Evolutionary conservation across 1,139 yeast species (phyloP).

Genomic region (Magnusiomyces starmeri): DNA sequence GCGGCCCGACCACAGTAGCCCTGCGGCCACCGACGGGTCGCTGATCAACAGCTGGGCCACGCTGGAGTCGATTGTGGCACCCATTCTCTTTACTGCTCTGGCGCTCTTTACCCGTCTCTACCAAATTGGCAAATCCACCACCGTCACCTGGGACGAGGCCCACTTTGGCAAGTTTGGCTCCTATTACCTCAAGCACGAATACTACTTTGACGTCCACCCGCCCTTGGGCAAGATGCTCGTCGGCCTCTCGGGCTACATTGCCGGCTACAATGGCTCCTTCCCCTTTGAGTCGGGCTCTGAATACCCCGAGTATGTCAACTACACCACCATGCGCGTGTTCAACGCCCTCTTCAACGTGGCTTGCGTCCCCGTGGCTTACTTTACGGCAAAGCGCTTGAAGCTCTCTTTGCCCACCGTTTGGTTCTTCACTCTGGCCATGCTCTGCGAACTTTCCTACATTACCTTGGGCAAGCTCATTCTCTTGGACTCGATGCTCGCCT

Average conservation of each 20-base stretch:
- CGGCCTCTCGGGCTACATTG: slow-evolving; percentile 88
- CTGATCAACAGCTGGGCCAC: slow-evolving; percentile 18
- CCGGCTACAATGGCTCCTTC: slow-evolving; percentile 94
- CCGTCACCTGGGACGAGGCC: slow-evolving; percentile 95
- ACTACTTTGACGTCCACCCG: slow-evolving; percentile 97
- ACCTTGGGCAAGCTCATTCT: slow-evolving; percentile 88
- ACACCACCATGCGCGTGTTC: slow-evolving; percentile 86
- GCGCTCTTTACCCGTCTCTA: slow-evolving; percentile 65
- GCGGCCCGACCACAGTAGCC: slow-evolving; percentile 1
- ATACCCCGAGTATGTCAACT: slow-evolving; percentile 84
- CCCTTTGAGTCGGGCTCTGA: slow-evolving; percentile 81
- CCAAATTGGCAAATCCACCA: slow-evolving; percentile 51
- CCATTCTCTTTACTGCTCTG: slow-evolving; percentile 49
- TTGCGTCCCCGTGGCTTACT: slow-evolving; percentile 91
- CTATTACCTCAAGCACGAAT: slow-evolving; percentile 83
- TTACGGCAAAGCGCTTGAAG: slow-evolving; percentile 79
- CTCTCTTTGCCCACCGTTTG: slow-evolving; percentile 76
- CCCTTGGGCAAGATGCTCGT: slow-evolving; percentile 97
- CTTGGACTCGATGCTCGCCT: slow-evolving; percentile 90
- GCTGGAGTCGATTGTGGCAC: slow-evolving; percentile 45
- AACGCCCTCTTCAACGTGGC: slow-evolving; percentile 85
- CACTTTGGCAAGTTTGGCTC: slow-evolving; percentile 89
- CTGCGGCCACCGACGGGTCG: slow-evolving; percentile 12
- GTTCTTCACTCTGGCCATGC: slow-evolving; percentile 82
- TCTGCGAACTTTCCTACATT: slow-evolving; percentile 77